Percentiles rank a stretch among this genome's conserved stretches.
These are phyloP conservation scores for Scheffersomyces cryptocercus DNA, from an alignment of 1,139 yeast species.

Conservation along the genomic window DNA sequence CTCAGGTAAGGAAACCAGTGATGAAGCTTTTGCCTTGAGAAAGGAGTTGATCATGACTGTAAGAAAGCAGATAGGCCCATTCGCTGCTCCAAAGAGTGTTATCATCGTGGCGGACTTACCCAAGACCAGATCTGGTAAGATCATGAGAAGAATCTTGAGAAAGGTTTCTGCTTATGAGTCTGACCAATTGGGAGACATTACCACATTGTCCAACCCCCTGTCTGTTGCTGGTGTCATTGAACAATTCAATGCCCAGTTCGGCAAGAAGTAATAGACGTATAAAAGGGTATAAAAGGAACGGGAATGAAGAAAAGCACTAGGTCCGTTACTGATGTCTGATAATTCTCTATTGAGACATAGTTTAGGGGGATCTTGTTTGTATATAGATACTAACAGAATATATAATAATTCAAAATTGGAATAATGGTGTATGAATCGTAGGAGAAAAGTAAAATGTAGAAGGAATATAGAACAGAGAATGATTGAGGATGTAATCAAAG, in stretches of 20 bases:
- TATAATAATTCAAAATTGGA: not conserved
- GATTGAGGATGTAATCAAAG: too few relatives aligned
- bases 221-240: conserved; percentile 76
- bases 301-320: not conserved
- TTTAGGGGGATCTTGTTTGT: too few relatives aligned
- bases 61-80: conserved; percentile 94
- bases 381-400: not conserved
- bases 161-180: conserved; percentile 88
- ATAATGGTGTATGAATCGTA: too few relatives aligned
- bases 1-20: conserved; percentile 47
- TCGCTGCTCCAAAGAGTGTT: conserved; percentile 95
- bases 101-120: conserved; percentile 89
- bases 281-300: not conserved
- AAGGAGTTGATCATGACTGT: conserved; percentile 84
- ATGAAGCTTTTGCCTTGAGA: conserved; percentile 61
- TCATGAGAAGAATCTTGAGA: conserved; percentile 97
- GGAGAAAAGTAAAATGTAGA: too few relatives aligned
- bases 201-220: conserved; percentile 87
- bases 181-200: conserved; percentile 89
- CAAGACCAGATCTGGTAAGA: conserved; percentile 97
- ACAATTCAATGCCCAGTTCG: conserved; percentile 50
- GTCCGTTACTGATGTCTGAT: too few relatives aligned
- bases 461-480: too few relatives aligned
- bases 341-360: too few relatives aligned
- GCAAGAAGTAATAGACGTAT: conserved; percentile 35